Evolutionary conservation across 2,329 filamentous ascomycete species (phyloP).

Genomic region (Pseudogymnoascus sp.): DNA sequence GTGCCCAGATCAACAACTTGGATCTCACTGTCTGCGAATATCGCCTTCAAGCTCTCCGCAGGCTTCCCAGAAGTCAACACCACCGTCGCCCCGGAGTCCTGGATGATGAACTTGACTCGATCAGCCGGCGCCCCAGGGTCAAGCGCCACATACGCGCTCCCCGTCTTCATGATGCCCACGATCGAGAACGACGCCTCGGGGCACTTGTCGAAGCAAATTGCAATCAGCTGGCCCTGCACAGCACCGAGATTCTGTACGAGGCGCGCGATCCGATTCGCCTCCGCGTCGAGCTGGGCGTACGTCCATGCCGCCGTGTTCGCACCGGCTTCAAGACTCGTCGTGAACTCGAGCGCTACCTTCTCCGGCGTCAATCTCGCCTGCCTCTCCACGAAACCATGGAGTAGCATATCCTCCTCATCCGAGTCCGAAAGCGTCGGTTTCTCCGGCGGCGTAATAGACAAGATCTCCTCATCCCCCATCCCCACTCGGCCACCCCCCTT

Average conservation of each 20-base stretch:
- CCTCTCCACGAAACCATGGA: constrained; percentile 73
- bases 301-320: constrained; percentile 54
- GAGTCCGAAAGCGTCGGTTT: constrained; percentile 47
- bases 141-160: constrained; percentile 33
- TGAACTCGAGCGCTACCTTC: constrained; percentile 68
- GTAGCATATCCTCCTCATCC: constrained; percentile 40
- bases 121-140: constrained; percentile 32
- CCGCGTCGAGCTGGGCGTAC: constrained; percentile 62
- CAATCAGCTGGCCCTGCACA: constrained; percentile 42
- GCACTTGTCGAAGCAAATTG: constrained; percentile 34
- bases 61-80: constrained; percentile 51
- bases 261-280: constrained; percentile 66
- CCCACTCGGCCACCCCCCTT: constrained; percentile 28
- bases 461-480: constrained; percentile 31
- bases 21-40: constrained; percentile 16
- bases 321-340: constrained; percentile 44
- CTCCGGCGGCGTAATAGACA: constrained; percentile 60
- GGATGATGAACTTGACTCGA: constrained; percentile 26
- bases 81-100: constrained; percentile 59
- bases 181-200: constrained; percentile 30
- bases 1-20: constrained; percentile 22
- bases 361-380: constrained; percentile 50
- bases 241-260: constrained; percentile 47
- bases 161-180: constrained; percentile 31
- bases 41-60: constrained; percentile 31